phyloP scores from a whole-genome alignment of 148 eudicot species.

The Rhododendron griersonianum region DNA sequence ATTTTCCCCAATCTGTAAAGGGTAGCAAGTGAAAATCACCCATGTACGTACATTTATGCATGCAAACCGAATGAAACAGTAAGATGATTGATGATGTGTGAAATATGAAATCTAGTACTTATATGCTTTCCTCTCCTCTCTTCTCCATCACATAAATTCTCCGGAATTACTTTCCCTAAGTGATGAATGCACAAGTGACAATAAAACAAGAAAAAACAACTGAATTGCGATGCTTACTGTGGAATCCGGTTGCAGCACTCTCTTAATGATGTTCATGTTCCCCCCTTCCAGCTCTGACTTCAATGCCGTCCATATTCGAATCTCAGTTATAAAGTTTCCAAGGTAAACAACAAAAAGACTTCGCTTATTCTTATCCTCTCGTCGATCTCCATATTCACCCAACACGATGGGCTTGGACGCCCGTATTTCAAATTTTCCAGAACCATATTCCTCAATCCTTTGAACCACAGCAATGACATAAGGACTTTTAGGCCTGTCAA shows the following conservation, averaged over 20 bases:
- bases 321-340: conserved; percentile 30
- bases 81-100: background rate
- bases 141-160: no score
- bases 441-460: background rate
- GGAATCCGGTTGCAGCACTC: conserved; percentile 11
- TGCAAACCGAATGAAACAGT: background rate
- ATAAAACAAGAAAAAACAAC: background rate
- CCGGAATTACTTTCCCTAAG: background rate
- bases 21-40: background rate
- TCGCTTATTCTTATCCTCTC: conserved; percentile 1
- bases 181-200: background rate
- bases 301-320: conserved; percentile 50
- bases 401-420: conserved; percentile 15
- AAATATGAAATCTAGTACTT: background rate
- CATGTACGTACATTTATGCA: background rate
- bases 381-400: background rate
- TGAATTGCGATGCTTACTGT: conserved; percentile 20
- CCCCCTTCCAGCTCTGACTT: background rate
- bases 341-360: conserved; percentile 30
- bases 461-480: conserved; percentile 30
- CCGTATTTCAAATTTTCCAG: conserved; percentile 11
- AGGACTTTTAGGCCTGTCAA: conserved; percentile 19
- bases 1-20: background rate
- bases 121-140: background rate
- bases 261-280: conserved; percentile 17